Evolutionary conservation across 345 rosid genomes (phyloP).

Genomic region (Citropsis articulata): DNA sequence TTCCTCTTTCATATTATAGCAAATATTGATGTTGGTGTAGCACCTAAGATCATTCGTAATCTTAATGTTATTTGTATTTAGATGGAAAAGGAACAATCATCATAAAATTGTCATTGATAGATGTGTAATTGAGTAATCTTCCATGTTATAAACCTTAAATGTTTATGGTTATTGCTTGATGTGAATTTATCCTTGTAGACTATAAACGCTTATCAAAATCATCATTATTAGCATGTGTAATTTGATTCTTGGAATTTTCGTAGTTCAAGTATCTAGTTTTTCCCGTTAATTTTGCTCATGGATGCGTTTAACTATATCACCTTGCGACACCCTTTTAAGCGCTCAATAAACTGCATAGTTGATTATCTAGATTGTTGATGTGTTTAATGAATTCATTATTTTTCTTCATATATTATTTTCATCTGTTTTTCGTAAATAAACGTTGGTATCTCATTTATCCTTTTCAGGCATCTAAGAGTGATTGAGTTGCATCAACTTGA

Average conservation of each 20-base stretch:
- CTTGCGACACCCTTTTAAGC: too few relatives aligned
- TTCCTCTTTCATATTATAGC: not conserved
- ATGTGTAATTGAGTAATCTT: constrained; percentile 17
- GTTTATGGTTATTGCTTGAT: too few relatives aligned
- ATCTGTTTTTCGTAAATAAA: not conserved
- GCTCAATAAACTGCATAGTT: too few relatives aligned
- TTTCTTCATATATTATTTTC: not conserved
- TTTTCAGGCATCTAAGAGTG: not conserved
- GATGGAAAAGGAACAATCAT: too few relatives aligned
- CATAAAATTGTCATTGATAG: constrained; percentile 5
- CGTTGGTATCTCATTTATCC: not conserved
- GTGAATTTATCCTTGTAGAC: too few relatives aligned
- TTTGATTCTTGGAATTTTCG: too few relatives aligned
- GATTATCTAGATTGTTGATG: not conserved
- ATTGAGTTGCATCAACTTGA: not conserved
- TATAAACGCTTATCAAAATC: too few relatives aligned
- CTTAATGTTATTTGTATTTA: not conserved
- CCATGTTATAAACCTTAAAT: too few relatives aligned
- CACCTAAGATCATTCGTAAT: not conserved
- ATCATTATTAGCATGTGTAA: too few relatives aligned
- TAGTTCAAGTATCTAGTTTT: too few relatives aligned
- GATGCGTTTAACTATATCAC: too few relatives aligned
- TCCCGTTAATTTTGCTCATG: not conserved
- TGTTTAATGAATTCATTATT: not conserved
- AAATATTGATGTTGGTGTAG: constrained; percentile 3